Base-by-base conservation (phyloP, 2,329 filamentous ascomycete species). In the Nemania diffusa region DNA sequence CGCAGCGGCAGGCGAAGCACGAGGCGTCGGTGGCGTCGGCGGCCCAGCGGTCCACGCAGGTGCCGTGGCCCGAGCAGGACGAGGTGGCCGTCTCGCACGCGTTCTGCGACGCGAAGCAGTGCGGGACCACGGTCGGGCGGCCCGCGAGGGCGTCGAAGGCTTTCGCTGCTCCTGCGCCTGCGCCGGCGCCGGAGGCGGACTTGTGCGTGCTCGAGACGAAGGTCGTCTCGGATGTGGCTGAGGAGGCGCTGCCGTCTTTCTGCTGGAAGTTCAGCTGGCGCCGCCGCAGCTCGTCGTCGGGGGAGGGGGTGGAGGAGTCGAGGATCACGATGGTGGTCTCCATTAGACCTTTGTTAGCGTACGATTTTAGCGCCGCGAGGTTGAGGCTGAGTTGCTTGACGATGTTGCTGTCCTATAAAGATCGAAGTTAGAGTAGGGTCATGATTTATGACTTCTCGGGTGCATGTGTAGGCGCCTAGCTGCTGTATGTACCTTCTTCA, bases 1-100 rank as follows among this genome's bases (percentile, higher is more conserved):
- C 82, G 82, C 96, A 99, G 70, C 84, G 83, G 84, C 96, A 99
- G 64, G 87, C 84, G 78, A 90, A 98, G 86, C 95, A 98, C 11
- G 79, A 73, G 65, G 77, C 78, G 11, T 79, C 79, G 8, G 70
- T 76, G 61, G 78, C 76, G 15, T 81, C 78, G 58, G 77, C 78
- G 48, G 80, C 81, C 71, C 87, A 94, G 75, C 90, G 91, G 78
- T 91, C 84, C 71, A 85, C 82, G 83, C 96, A 98, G 29, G 80
- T 76, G 53, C 96, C 96, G 79, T 96, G 94, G 62, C 91, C 89
- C 15, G 91, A 93, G 85, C 96, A 99, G 77, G 88, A 89, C 73
- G 88, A 86, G 2, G 96, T 99, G 46, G 82, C 83, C 64, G 85
- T 84, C 57, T 86, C 81, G 81, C 95, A 98, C 64, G 86, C 83